phyloP scores from a whole-genome alignment of 2,329 filamentous ascomycete genomes.

The Tolypocladium pustulatum region DNA sequence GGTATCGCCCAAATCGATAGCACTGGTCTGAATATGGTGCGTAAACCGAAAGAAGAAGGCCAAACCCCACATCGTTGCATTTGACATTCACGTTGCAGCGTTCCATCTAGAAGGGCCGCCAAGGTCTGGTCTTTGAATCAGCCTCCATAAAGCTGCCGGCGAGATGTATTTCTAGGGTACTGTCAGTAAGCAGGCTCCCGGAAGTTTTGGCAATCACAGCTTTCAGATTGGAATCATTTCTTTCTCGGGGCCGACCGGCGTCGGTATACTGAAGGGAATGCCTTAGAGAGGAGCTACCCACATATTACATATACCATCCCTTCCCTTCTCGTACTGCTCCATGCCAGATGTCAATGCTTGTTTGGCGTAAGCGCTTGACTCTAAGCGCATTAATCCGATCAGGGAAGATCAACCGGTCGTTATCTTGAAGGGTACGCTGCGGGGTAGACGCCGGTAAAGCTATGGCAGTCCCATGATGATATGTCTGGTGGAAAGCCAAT shows the following conservation, averaged over 20 bases:
- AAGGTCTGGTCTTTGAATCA: background rate
- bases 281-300: background rate
- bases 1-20: background rate
- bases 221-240: background rate
- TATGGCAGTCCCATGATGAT: background rate
- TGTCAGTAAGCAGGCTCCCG: too few species aligned
- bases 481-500: background rate
- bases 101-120: background rate
- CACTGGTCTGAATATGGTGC: background rate
- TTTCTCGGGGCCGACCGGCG: background rate
- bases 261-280: too few species aligned
- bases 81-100: background rate
- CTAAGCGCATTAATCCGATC: background rate
- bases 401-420: background rate
- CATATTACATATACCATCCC: background rate
- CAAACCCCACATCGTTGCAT: background rate
- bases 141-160: background rate
- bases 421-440: background rate
- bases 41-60: background rate
- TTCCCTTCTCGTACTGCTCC: background rate
- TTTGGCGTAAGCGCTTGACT: background rate
- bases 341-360: background rate
- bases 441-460: background rate
- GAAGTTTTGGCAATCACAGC: background rate
- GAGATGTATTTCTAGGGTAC: background rate